Evolutionary conservation across 176 grass and related monocot genomes (phyloP), one percentile per base, ranked within the genome.

Genomic region (Ensete ventricosum): DNA sequence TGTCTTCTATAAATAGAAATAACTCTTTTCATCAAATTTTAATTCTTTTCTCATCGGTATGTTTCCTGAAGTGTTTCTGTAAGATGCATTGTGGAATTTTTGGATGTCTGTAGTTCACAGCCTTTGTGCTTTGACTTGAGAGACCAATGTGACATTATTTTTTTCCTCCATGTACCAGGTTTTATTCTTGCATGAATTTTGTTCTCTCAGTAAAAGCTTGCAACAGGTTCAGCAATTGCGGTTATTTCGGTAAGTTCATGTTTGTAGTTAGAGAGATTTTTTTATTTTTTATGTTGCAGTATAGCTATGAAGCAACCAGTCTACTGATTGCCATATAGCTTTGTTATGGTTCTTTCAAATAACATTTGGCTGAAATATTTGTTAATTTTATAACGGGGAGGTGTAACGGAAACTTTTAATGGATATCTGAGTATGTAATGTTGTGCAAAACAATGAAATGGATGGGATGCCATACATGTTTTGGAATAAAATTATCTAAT

Each of bases 171-270:
- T 54, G 81, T 71, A 87, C 58, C 83, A 99, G 96, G 91, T 99
- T 69, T 79, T 89, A 29, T 99, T 99, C 81, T 91, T 99, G 84
- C 96, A 91, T 76, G 96, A 99, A 52, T 95, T 99, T 85, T 95
- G 96, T 76, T 85, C 91, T 76, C 86, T 99, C 53, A 91, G 91
- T 86, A 99, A 95, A 84, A 99, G 96, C 85, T 82, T 99, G 74
- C 91, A 86, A 20, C 81, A 91, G 84, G 96, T 94, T 79, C 96
- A 99, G 78, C 96, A 99, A 72, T 75, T 99, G 74, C 88, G 96
- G 52, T 71, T 99, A 76, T 95, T 91, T 71, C 83, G 91, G 96
- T 94, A 89, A 23, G 89, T 84, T 67, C n/a, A 78, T 50, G 13
- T 49, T 88, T 74, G 13, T 20, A 17, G 12, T 0, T 11, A 57